Evolutionary conservation across 2,329 filamentous ascomycete genomes (phyloP).

Genomic region (Aspergillus glaucus): DNA sequence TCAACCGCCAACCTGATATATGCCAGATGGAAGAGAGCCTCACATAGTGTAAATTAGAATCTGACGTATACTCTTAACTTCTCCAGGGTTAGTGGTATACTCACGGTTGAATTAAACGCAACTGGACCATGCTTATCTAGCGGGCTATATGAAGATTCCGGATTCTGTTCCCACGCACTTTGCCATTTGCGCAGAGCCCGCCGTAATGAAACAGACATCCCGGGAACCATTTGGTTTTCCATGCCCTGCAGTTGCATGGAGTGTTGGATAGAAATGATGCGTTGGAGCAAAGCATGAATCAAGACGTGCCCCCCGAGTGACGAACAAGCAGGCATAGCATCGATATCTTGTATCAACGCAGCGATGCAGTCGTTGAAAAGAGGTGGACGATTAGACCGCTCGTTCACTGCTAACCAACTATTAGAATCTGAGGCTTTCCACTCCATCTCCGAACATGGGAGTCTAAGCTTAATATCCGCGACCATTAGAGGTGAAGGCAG

Average conservation of each 20-base stretch:
- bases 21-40: background rate
- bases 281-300: background rate
- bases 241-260: background rate
- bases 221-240: background rate
- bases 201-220: background rate
- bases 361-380: background rate
- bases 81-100: too few species aligned
- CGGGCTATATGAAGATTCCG: background rate
- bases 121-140: background rate
- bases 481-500: constrained; percentile 19
- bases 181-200: background rate
- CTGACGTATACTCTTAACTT: too few species aligned
- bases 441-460: constrained; percentile 17
- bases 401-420: background rate
- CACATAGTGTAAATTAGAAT: too few species aligned
- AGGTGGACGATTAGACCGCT: background rate
- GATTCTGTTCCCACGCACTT: background rate
- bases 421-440: constrained; percentile 12
- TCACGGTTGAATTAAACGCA: background rate
- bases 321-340: background rate
- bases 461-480: constrained; percentile 16
- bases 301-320: background rate
- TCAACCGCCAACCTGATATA: background rate
- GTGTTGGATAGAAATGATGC: background rate
- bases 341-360: background rate